These are phyloP conservation scores for Cnidoscolus chayamansa DNA, from an alignment of 441 rosid genomes.

Conservation along the genomic window DNA sequence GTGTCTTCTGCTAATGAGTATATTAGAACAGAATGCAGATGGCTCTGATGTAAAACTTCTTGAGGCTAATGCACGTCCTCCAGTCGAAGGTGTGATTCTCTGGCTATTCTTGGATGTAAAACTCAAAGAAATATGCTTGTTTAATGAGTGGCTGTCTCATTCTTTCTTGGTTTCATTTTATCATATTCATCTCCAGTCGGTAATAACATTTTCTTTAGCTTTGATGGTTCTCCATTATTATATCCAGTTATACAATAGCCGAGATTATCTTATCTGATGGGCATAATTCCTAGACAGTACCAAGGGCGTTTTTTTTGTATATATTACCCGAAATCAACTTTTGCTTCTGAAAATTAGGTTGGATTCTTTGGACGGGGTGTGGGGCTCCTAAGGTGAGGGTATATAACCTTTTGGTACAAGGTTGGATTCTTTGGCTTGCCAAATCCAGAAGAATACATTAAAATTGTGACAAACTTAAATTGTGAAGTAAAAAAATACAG, in stretches of 20 bases:
- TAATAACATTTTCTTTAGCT: neutral
- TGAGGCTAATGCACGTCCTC: conserved; percentile 85
- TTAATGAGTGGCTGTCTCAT: conserved; percentile 43
- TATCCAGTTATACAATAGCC: neutral
- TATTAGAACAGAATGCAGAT: conserved; percentile 53
- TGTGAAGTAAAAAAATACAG: neutral
- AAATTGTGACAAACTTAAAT: too few species aligned
- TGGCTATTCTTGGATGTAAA: conserved; percentile 99
- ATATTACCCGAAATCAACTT: neutral
- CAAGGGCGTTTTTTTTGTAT: neutral
- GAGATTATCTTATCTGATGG: neutral
- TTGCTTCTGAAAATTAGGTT: too few species aligned
- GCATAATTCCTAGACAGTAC: too few species aligned
- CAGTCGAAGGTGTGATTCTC: conserved; percentile 74
- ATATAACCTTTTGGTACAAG: too few species aligned
- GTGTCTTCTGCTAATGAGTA: conserved; percentile 67
- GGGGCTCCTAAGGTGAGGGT: neutral
- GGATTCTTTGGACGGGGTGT: too few species aligned
- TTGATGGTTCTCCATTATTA: neutral
- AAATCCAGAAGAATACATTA: neutral
- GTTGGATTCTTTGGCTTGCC: neutral
- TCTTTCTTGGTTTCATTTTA: neutral
- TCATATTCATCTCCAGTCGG: neutral
- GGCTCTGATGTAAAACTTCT: conserved; percentile 87
- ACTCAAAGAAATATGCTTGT: conserved; percentile 53